Evolutionary conservation across 495 filamentous ascomycete genomes (phyloP), one percentile per base, ranked within the genome.

Genomic region (Aspergillus taichungensis): DNA sequence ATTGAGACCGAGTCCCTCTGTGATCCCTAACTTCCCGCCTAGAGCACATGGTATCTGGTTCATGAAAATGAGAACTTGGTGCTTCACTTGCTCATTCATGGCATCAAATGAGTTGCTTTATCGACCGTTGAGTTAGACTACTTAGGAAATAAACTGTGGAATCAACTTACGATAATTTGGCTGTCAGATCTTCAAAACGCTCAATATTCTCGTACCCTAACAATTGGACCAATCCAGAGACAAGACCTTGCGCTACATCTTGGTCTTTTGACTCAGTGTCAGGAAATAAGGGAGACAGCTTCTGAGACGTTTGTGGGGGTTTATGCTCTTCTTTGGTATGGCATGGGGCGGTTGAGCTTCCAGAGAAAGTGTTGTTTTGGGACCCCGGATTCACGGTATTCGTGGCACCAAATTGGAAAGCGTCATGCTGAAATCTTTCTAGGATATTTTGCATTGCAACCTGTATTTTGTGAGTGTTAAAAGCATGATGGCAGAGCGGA

Each of bases 11-110:
- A 52, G 40, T 28, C 51, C 53, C 33, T 47, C 47, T 37, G 37
- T 37, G 18, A 52, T 53, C 27, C 30, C 47, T 27, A 49, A 33
- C 29, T 56, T 57, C n/a, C 69, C 45, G 11, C 61, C 57, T 11
- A 65, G 54, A 39, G 64, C 68, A 60, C 72, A 78, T 12, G 71
- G 59, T 34, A 77, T 52, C 34, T 60, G 62, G 33, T 65, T 62
- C 6, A 79, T 47, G 30, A 49, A 50, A 12, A 61, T 45, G 24
- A 72, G 42, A 12, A 66, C 45, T 14, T 67, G 53, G 13, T 50
- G 62, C 42, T 62, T 64, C 41, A 52, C 43, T 18, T 59, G 38
- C 38, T 71, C 64, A 1, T 51, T 29, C 24, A 64, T 50, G 3
- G 12, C 37, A 7, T 51, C 42, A 35, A 62, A 66, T 18, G 54